Evolutionary conservation across 1,139 yeast genomes (phyloP).

Genomic region (Sugiyamaella japonica): DNA sequence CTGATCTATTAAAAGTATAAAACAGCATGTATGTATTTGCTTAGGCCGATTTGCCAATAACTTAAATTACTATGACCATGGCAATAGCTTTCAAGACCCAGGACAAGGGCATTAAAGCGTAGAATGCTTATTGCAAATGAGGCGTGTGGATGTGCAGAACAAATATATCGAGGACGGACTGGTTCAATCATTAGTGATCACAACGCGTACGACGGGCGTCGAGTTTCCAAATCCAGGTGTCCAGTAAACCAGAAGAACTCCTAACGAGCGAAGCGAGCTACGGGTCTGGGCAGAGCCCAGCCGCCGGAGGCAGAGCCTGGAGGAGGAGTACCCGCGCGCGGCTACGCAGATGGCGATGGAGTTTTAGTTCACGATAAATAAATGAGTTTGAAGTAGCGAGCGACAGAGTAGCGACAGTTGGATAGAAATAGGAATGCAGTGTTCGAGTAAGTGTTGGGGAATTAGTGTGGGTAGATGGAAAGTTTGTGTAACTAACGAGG

Average conservation of each 20-base stretch:
- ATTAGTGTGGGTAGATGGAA: background rate
- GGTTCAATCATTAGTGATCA: too few species aligned
- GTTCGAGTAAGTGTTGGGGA: conserved; percentile 40
- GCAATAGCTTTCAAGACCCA: background rate
- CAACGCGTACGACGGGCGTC: too few species aligned
- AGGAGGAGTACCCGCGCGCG: background rate
- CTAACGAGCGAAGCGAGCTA: conserved; percentile 1
- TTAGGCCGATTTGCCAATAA: background rate
- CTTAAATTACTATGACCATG: background rate
- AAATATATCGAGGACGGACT: too few species aligned
- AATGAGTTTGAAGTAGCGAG: background rate
- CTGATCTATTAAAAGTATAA: background rate
- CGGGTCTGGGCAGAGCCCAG: background rate
- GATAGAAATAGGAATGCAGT: conserved; percentile 28
- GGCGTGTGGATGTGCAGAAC: too few species aligned
- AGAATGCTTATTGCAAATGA: too few species aligned
- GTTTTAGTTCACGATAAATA: too few species aligned
- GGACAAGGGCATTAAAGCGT: too few species aligned
- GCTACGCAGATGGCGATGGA: too few species aligned
- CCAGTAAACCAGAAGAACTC: background rate
- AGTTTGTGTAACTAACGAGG: background rate
- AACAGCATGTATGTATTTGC: background rate
- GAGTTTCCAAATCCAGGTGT: too few species aligned
- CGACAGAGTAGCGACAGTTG: background rate
- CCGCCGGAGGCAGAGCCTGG: background rate